A percentile compares a stretch with the other conserved stretches of the same genome.
phyloP scores from a whole-genome alignment of 306 rosid genomes.

The Glycine latifolia region DNA sequence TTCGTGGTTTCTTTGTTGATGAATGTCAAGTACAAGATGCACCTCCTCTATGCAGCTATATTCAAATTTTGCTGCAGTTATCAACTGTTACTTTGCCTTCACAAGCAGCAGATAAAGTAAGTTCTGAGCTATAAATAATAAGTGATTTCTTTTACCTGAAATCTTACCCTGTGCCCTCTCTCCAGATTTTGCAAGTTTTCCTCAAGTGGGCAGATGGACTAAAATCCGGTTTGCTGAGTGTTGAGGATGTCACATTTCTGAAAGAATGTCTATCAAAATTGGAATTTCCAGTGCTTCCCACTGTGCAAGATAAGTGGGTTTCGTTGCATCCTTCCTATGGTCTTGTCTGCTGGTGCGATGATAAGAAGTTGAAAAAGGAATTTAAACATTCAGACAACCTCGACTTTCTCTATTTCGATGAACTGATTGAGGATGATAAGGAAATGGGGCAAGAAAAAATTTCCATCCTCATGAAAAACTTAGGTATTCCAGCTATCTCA shows the following conservation, averaged over 20 bases:
- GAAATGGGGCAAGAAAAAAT: slow-evolving; percentile 60
- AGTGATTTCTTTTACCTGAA: slow-evolving; percentile 36
- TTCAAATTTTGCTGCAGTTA: slow-evolving; percentile 80
- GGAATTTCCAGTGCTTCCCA: slow-evolving; percentile 82
- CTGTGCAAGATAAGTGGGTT: slow-evolving; percentile 90
- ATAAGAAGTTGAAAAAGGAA: slow-evolving; percentile 66
- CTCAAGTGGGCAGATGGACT: slow-evolving; percentile 85
- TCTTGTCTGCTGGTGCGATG: slow-evolving; percentile 89
- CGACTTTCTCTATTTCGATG: slow-evolving; percentile 73
- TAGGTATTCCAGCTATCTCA: slow-evolving; percentile 89
- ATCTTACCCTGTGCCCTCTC: slow-evolving; percentile 40
- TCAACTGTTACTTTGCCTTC: slow-evolving; percentile 76
- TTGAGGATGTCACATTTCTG: slow-evolving; percentile 65
- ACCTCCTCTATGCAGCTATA: slow-evolving; percentile 80
- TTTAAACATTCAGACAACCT: slow-evolving; percentile 73
- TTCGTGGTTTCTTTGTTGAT: slow-evolving; percentile 78
- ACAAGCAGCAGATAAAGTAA: slow-evolving; percentile 75
- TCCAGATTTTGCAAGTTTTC: slow-evolving; percentile 80
- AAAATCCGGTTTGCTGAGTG: slow-evolving; percentile 63
- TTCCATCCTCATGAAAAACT: slow-evolving; percentile 67
- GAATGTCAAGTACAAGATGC: slow-evolving; percentile 70
- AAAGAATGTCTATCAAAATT: slow-evolving; percentile 68
- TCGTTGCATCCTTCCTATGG: slow-evolving; percentile 88
- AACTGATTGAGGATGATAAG: slow-evolving; percentile 56
- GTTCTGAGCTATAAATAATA: slow-evolving; percentile 42